phyloP scores from a whole-genome alignment of 2,329 filamentous ascomycete species.

The Lasiodiplodia citricola region DNA sequence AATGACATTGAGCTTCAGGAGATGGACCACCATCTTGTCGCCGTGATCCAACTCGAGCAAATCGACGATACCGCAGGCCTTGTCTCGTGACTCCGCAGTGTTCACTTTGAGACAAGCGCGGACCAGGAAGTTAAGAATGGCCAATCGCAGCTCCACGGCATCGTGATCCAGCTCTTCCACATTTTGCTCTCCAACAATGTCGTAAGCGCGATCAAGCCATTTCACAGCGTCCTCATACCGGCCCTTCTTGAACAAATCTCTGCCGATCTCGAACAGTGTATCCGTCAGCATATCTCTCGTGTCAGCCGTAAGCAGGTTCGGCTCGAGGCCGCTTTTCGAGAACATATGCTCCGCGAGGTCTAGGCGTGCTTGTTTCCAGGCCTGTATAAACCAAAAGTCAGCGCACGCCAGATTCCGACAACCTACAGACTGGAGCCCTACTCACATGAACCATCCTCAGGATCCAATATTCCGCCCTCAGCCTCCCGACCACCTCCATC shows the following conservation, averaged over 20 bases:
- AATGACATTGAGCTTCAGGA: slow-evolving; percentile 73
- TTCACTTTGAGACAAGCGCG: slow-evolving; percentile 59
- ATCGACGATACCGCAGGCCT: slow-evolving; percentile 63
- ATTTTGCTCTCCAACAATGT: slow-evolving; percentile 62
- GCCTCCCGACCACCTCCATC: slow-evolving; percentile 40
- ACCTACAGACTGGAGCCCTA: background rate
- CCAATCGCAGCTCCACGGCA: slow-evolving; percentile 67
- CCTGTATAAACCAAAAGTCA: slow-evolving; percentile 52
- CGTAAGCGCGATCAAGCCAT: slow-evolving; percentile 75
- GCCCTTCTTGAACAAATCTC: slow-evolving; percentile 57
- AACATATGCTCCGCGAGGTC: slow-evolving; percentile 83
- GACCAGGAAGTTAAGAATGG: slow-evolving; percentile 69
- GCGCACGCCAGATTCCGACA: background rate
- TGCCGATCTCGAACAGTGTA: slow-evolving; percentile 75
- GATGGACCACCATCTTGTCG: slow-evolving; percentile 67
- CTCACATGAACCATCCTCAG: slow-evolving; percentile 70
- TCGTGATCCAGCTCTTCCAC: slow-evolving; percentile 63
- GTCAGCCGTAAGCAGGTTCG: slow-evolving; percentile 32
- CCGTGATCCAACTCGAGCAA: slow-evolving; percentile 68
- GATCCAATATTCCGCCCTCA: slow-evolving; percentile 68
- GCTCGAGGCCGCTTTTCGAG: slow-evolving; percentile 61
- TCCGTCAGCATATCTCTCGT: slow-evolving; percentile 69
- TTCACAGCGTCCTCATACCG: slow-evolving; percentile 63
- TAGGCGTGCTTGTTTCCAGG: slow-evolving; percentile 73
- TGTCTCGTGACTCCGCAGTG: slow-evolving; percentile 51